Base-by-base conservation (phyloP, 176 grass and related monocot genomes). In the Echinochloa phyllopogon region DNA sequence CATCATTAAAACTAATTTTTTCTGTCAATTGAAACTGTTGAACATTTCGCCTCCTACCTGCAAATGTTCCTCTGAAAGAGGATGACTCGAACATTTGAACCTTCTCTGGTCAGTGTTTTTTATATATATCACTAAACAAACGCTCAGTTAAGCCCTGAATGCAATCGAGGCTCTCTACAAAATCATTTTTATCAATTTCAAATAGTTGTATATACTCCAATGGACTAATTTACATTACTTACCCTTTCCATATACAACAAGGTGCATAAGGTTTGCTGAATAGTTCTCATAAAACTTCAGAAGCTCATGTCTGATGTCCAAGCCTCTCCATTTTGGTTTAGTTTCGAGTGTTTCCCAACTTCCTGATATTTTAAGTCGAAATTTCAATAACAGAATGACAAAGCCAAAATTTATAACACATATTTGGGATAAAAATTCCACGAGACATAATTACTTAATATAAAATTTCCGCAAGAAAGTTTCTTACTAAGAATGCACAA, bases 201-300 rank as follows among this genome's bases (percentile, higher is more conserved):
- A 33, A 66, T 65, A 70, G 58, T 41, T 75, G 33, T 64, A 63
- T 6, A 14, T 69, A 41, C 69, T 18, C 27, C 23, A 82, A 69
- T 68, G 33, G 42, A 67, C 14, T 58, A 78, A 78, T 51, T 50
- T 66, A 25, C 40, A 86, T 72, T 83, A 72, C 44, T 77, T 88
- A 98, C 96, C 96, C 81, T 87, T 94, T 92, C 82, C 93, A 86
- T 98, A 98, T 57, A 98, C 93, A 84, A 91, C 91, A 84, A 98
- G 96, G 80, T 92, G 91, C 96, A 98, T 98, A 83, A 98, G 74
- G 57, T 98, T 95, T 65, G 96, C 89, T 29, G 96, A 98, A 94
- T 98, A 98, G 47, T 90, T 92, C 36, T 94, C 77, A 0, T 98
- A 98, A 81, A 98, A 94, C 89, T 91, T 95, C 62, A 97, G 53